Percentiles rank a stretch among this genome's conserved stretches.
Conservation (phyloP, 2,329 filamentous ascomycete genomes). For the Stagonosporopsis tanaceti region DNA sequence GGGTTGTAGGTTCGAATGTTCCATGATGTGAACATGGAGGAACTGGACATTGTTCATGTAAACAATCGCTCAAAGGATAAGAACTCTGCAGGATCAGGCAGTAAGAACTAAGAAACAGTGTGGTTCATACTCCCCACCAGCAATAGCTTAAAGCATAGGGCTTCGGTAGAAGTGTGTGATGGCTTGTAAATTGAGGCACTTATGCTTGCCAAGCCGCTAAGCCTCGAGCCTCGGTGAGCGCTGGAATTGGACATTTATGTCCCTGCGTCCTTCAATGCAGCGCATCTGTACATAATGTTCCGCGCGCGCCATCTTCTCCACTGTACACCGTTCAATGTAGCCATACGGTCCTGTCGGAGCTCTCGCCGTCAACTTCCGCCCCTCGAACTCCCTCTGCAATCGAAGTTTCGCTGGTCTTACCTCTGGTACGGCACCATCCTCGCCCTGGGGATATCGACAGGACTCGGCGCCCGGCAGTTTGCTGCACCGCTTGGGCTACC, state of each 20-base stretch:
- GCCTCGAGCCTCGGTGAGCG: conserved; percentile 34
- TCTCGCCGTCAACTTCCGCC: background rate
- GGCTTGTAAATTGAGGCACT: background rate
- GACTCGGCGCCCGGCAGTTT: conserved; percentile 37
- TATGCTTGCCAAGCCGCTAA: conserved; percentile 33
- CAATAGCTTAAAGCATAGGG: too few relatives aligned
- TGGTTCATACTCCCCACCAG: too few relatives aligned
- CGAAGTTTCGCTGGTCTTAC: conserved; percentile 39
- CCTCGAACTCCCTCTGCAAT: conserved; percentile 30
- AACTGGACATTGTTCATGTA: conserved; percentile 32
- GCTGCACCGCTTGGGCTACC: conserved; percentile 37
- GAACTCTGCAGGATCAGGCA: background rate
- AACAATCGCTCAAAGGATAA: conserved; percentile 28
- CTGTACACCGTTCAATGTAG: conserved; percentile 14
- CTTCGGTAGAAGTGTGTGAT: background rate
- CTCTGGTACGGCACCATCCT: conserved; percentile 44
- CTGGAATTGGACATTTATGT: conserved; percentile 4
- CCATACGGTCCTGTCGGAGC: conserved; percentile 4
- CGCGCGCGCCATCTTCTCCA: conserved; percentile 27
- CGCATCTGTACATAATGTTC: conserved; percentile 30
- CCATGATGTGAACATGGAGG: conserved; percentile 34
- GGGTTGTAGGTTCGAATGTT: conserved; percentile 37
- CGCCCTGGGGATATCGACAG: conserved; percentile 33
- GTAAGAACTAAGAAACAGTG: background rate
- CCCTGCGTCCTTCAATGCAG: conserved; percentile 5